Percentiles rank a stretch among this genome's conserved stretches.
Conservation (phyloP, 208 protist genomes). For the Trypanosoma mega region DNA sequence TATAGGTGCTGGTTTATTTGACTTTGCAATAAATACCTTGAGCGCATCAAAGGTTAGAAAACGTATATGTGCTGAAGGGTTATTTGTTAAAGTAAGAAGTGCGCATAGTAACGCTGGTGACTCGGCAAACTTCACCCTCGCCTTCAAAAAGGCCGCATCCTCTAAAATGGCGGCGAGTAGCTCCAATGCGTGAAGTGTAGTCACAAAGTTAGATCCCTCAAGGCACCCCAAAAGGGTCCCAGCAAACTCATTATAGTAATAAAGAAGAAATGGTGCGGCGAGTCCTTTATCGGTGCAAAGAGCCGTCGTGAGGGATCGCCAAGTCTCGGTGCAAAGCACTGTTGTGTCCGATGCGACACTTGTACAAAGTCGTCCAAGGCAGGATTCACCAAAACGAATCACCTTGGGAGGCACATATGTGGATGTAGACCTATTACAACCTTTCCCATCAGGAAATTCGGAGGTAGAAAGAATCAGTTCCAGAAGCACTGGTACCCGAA, state of each 20-base stretch:
- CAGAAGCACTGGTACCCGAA: constrained; percentile 21
- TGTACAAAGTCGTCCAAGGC: constrained; percentile 26
- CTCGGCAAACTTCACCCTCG: constrained; percentile 38
- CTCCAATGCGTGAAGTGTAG: constrained; percentile 32
- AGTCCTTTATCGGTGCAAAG: constrained; percentile 32
- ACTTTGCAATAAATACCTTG: constrained; percentile 33
- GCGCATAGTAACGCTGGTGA: constrained; percentile 63
- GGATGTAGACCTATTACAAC: background rate
- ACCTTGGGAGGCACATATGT: background rate
- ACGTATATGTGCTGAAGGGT: constrained; percentile 25
- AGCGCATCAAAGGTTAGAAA: constrained; percentile 31
- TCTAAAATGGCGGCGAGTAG: constrained; percentile 32
- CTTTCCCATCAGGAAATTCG: background rate
- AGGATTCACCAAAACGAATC: constrained; percentile 21
- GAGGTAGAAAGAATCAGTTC: constrained; percentile 21
- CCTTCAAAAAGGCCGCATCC: constrained; percentile 27
- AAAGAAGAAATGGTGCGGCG: constrained; percentile 30
- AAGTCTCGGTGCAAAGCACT: constrained; percentile 48
- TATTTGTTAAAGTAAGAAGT: constrained; percentile 36
- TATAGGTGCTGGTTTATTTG: constrained; percentile 35
- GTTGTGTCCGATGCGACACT: constrained; percentile 22
- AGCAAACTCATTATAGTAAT: constrained; percentile 38
- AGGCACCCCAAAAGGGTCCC: constrained; percentile 21
- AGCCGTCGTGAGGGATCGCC: constrained; percentile 39
- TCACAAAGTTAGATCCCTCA: constrained; percentile 27